Conservation (phyloP, 495 filamentous ascomycete species). For the Penicillium daleae region DNA sequence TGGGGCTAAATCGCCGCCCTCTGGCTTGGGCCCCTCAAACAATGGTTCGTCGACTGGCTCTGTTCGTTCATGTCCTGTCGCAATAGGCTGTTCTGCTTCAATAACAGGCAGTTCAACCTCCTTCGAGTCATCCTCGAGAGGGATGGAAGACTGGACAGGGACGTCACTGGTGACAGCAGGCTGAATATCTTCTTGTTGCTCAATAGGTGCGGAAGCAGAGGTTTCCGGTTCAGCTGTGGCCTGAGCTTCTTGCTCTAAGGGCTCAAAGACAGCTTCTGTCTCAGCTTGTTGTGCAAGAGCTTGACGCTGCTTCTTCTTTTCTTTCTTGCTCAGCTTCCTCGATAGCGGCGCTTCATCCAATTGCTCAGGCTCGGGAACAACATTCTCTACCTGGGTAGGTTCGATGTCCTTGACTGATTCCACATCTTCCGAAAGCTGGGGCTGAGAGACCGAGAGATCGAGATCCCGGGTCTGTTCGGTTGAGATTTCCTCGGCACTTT, state of each 20-base stretch:
- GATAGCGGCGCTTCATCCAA: conserved; percentile 18
- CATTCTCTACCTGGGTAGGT: conserved; percentile 4
- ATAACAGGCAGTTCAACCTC: neutral
- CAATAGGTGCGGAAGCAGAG: neutral
- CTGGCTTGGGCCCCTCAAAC: neutral
- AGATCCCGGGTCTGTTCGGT: conserved; percentile 3
- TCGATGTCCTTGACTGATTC: conserved; percentile 17
- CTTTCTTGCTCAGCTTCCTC: conserved; percentile 39
- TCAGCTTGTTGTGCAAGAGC: conserved; percentile 17
- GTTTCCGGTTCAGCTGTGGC: conserved; percentile 5
- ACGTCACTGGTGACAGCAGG: neutral
- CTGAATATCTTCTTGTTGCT: neutral
- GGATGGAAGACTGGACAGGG: neutral
- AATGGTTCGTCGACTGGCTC: conserved; percentile 9
- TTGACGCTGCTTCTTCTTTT: conserved; percentile 37
- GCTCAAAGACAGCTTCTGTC: neutral
- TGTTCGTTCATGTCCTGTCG: neutral
- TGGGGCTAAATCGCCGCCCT: neutral
- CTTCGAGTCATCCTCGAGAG: neutral
- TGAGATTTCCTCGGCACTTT: conserved; percentile 2
- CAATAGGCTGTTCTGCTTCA: conserved; percentile 3
- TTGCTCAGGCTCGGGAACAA: conserved; percentile 13
- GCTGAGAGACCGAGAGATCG: neutral
- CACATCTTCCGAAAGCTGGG: conserved; percentile 3
- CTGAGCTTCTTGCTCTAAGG: conserved; percentile 5